Evolutionary conservation across 2,329 filamentous ascomycete species (phyloP), one percentile per base, ranked within the genome.

Genomic region (Cladosporium austrohemisphaericum): DNA sequence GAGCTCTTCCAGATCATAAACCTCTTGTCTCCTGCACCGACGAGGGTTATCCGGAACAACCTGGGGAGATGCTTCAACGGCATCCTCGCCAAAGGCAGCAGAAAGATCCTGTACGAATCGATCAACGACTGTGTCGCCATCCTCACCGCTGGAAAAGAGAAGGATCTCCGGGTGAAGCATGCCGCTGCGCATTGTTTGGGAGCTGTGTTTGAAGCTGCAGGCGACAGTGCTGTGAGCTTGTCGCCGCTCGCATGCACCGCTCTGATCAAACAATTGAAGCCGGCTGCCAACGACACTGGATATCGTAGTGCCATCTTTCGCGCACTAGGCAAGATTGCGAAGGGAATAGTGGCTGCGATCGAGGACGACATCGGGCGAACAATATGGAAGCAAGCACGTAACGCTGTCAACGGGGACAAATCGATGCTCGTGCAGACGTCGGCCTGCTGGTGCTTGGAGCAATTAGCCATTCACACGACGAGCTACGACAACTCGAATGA

Each of bases 1-100:
- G 90, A 97, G 76, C 79, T 96, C 57, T 88, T 97, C 68, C 89
- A 95, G 71, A 86, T 98, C 66, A 80, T 98, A 67, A 90, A 85
- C 62, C 80, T 98, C 31, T 67, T 83, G 41, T 79, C 88, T 32
- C 92, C 92, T 49, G 80, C 86, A 40, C 89, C 92, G 29, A 92
- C 89, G 33, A 81, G 93, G 65, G 86, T 95, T 32, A 86, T 96
- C 64, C 83, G 93, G 60, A 93, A 92, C 71, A 94, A 92, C 65
- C 68, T 97, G 28, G 92, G 90, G 40, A 81, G 82, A 68, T 92
- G 89, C 60, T 85, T 96, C 57, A 85, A 85, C 33, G 84, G 86
- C 61, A 83, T 97, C 51, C 86, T 98, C 57, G 79, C 77, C 13
- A 85, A 86, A 55, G 93, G 93, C 10, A 92, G 96, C 69, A 80